Evolutionary conservation across 768 basidiomycete genomes (phyloP), one percentile per base, ranked within the genome.

Genomic region (Cubamyces lactineus): DNA sequence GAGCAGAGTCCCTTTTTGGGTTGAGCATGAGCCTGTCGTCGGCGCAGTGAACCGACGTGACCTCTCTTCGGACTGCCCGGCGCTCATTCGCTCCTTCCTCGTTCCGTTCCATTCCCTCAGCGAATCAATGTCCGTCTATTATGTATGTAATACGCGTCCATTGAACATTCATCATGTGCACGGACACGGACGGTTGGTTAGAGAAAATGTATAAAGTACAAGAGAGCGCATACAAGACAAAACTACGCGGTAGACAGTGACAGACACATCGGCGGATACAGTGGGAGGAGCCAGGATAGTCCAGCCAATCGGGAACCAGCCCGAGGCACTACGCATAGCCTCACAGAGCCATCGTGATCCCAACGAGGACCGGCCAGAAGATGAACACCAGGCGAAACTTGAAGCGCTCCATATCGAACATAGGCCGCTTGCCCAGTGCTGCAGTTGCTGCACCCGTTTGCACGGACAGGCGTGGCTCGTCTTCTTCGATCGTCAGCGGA

Each of bases 331-430:
- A 21, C 28, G 19, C 51, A 40, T 38, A 21, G 40, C 48, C 49
- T 71, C 63, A 86, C 50, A 84, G 66, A 5, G 84, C 83, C 80
- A 87, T 79, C 39, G 81, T 78, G 47, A 85, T 71, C 2, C 85
- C 86, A 56, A 86, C 75, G 53, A 86, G 68, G 7, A 82, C 78
- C 38, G 85, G 84, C 82, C 84, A 86, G 23, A 82, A 71, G 62
- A 86, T 75, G 57, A 82, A 84, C 61, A 82, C 75, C 49, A 84
- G 61, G 11, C 78, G 71, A 68, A 84, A 82, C 65, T 78, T 80
- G 54, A 72, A 45, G 38, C 67, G 64, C 48, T 71, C 71, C 52
- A 65, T 46, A 55, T 71, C 69, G 17, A 71, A 51, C 5, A 64
- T 56, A 21, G 61, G 39, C 23, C 62, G 59, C 40, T 51, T 59